phyloP scores from a whole-genome alignment of 441 rosid genomes.

The Gossypium gossypioides region DNA sequence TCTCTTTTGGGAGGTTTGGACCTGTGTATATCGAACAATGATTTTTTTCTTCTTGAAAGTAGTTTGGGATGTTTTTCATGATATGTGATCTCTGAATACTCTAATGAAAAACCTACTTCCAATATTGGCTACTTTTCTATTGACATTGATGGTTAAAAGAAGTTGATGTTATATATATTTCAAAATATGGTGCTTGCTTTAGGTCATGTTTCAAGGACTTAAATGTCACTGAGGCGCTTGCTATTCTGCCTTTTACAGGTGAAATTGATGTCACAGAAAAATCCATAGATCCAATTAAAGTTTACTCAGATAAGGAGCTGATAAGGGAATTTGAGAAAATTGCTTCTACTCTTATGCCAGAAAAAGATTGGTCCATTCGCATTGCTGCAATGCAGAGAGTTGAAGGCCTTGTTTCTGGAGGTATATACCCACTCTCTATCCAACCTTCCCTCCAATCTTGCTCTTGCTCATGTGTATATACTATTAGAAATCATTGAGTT shows the following conservation, averaged over 20 bases:
- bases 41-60: background rate
- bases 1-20: constrained; percentile 76
- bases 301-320: constrained; percentile 92
- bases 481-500: background rate
- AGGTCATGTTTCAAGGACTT: background rate
- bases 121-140: constrained; percentile 1
- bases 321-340: constrained; percentile 86
- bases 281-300: constrained; percentile 64
- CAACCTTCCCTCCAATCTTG: background rate
- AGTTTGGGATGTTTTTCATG: background rate
- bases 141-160: background rate
- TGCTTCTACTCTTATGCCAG: constrained; percentile 74
- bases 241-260: constrained; percentile 31
- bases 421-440: constrained; percentile 22
- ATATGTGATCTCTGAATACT: background rate
- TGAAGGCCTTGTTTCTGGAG: constrained; percentile 94
- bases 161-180: background rate
- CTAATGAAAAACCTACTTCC: background rate
- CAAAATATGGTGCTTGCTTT: background rate
- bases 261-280: constrained; percentile 67
- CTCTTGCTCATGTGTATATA: background rate
- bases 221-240: background rate
- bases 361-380: constrained; percentile 95
- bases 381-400: constrained; percentile 95
- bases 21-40: constrained; percentile 12